Evolutionary conservation across 768 basidiomycete genomes (phyloP).

Genomic region (Hygrocybe punicea): DNA sequence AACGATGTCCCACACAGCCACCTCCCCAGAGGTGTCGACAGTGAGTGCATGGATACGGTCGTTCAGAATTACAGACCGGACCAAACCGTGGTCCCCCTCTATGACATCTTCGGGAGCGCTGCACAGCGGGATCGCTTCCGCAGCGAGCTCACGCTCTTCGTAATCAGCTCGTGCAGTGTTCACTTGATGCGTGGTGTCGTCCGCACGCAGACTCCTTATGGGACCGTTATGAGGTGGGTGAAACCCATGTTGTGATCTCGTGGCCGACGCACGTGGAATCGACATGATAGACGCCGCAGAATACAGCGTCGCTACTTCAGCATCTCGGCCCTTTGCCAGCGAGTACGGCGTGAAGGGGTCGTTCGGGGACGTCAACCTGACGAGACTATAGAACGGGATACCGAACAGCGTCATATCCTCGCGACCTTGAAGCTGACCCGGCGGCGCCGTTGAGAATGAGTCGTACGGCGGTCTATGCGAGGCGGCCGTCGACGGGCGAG

Average conservation of each 20-base stretch:
- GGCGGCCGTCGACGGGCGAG: conserved; percentile 20
- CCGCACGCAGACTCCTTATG: conserved; percentile 34
- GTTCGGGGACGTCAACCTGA: conserved; percentile 66
- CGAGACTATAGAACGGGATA: conserved; percentile 68
- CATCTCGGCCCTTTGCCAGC: conserved; percentile 50
- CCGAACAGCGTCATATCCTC: conserved; percentile 46
- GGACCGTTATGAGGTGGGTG: conserved; percentile 25
- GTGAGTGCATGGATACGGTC: conserved; percentile 88
- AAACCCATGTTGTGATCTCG: conserved; percentile 34
- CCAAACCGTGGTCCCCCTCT: conserved; percentile 73
- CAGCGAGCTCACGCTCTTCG: conserved; percentile 75
- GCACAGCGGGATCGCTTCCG: conserved; percentile 63
- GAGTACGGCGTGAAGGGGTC: conserved; percentile 51
- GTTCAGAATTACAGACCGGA: conserved; percentile 78
- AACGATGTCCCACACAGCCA: conserved; percentile 92
- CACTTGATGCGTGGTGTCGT: conserved; percentile 36
- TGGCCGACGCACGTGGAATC: conserved; percentile 46
- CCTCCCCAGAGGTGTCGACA: conserved; percentile 82
- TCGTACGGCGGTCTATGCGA: conserved; percentile 23
- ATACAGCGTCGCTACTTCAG: conserved; percentile 82
- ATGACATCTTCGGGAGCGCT: conserved; percentile 66
- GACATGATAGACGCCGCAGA: conserved; percentile 81
- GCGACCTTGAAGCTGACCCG: conserved; percentile 28
- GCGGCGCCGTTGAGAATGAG: conserved; percentile 35
- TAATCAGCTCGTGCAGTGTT: conserved; percentile 49